A percentile compares a stretch with the other conserved stretches of the same genome.
phyloP scores from a whole-genome alignment of 805 yeast species.

The Ogataea siamensis region DNA sequence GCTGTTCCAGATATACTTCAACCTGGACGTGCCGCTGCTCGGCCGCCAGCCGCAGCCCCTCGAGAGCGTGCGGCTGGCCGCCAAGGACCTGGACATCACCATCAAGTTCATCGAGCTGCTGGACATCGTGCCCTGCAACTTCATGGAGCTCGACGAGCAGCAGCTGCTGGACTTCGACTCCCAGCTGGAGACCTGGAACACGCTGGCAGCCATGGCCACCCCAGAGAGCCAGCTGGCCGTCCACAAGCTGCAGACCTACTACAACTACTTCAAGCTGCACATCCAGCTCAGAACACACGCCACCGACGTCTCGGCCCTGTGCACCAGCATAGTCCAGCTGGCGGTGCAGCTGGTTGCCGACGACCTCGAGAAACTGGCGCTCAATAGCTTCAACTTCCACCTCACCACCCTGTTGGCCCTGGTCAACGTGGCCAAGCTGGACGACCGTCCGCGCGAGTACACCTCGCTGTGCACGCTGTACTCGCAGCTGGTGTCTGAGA shows the following conservation, averaged over 20 bases:
- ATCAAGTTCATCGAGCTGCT: constrained; percentile 34
- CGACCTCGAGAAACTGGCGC: constrained; percentile 27
- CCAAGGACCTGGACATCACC: constrained; percentile 35
- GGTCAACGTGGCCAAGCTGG: constrained; percentile 16
- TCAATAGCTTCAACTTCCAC: constrained; percentile 35
- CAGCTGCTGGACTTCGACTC: constrained; percentile 24
- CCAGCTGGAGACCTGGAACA: constrained; percentile 30
- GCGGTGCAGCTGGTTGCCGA: constrained; percentile 20
- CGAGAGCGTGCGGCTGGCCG: constrained; percentile 34
- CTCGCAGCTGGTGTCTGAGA: constrained; percentile 22
- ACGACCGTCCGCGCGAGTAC: neutral
- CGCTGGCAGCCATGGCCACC: constrained; percentile 18
- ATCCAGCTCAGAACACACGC: constrained; percentile 15
- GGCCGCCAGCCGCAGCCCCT: constrained; percentile 32
- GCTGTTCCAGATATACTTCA: constrained; percentile 31
- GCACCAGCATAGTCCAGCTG: constrained; percentile 19
- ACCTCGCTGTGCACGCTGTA: constrained; percentile 15
- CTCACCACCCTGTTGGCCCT: constrained; percentile 29
- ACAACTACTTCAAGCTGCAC: constrained; percentile 30
- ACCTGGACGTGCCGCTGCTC: constrained; percentile 17
- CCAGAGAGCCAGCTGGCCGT: constrained; percentile 27
- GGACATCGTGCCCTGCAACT: constrained; percentile 31
- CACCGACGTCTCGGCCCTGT: constrained; percentile 19
- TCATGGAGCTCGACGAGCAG: constrained; percentile 23
- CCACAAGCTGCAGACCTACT: constrained; percentile 31